Base-by-base conservation (phyloP, 2,329 filamentous ascomycete species). In the Epichloe brachyelytri region DNA sequence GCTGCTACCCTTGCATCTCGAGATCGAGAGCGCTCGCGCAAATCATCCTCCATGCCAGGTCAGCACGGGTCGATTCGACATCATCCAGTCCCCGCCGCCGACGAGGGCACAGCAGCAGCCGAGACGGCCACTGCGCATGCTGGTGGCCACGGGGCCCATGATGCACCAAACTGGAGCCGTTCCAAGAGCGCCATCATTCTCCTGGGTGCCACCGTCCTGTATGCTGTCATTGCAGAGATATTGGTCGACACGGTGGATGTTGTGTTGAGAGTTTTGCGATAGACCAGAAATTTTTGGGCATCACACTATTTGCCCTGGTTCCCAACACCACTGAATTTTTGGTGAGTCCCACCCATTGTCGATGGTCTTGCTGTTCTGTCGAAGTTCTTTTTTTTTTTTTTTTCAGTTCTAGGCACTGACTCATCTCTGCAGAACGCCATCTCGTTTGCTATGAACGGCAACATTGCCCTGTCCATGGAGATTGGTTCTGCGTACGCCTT, bases 381-480 rank as follows among this genome's bases (percentile, higher is more conserved):
- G 26, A 11, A 2, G 1, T 3, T 8, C 22, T 4, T 5, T 22
- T 37, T n/a, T 37, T 5, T 46, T 22, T n/a, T 3, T 14, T 10
- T 8, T 8, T 4, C 11, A 19, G n/a, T 4, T 8, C 5, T 38
- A n/a, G 26, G 2, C n/a, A 17, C 47, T 49, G 15, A 49, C 39
- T 19, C 47, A 6, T 20, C 20, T n/a, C 26, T n/a, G 12, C 22
- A 89, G 83, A 98, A 98, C 68, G 93, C 91, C 65, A 98, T 98
- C 53, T 96, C 90, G 0, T 98, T 98, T 65, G 93, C 93, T 50
- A 98, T 98, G 91, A 97, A 98, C 63, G 93, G 93, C 54, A 98
- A 98, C 67, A 97, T 98, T 67, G 93, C 93, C 0, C 73, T 98
- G 17, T 96, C 89, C 38, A 98, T 98, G 93, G 93, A 98, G 64